Evolutionary conservation across 306 rosid genomes (phyloP).

Genomic region (Lagenaria siceraria): DNA sequence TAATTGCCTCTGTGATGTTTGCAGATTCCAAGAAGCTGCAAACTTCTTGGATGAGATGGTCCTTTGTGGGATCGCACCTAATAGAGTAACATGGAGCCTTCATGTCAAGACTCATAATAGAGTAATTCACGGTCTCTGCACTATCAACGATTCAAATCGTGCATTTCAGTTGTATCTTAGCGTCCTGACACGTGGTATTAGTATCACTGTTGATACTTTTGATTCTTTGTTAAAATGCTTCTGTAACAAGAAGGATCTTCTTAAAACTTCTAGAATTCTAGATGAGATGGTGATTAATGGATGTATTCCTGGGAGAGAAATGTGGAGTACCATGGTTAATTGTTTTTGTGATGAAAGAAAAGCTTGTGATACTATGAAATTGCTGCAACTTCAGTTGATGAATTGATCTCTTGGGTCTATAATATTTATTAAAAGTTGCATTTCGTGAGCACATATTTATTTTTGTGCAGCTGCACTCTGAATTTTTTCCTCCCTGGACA

Average conservation of each 20-base stretch:
- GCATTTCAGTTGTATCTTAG: conserved; percentile 77
- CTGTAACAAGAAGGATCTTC: conserved; percentile 52
- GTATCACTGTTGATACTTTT: conserved; percentile 37
- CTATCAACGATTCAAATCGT: conserved; percentile 24
- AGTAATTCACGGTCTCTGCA: conserved; percentile 65
- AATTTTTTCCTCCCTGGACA: not conserved
- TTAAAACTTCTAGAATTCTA: conserved; percentile 55
- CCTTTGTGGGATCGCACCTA: conserved; percentile 51
- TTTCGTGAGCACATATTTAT: not conserved
- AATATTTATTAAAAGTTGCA: not conserved
- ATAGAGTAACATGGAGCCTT: conserved; percentile 61
- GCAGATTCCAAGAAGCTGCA: conserved; percentile 66
- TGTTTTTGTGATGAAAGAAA: conserved; percentile 61
- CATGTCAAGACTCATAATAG: conserved; percentile 58
- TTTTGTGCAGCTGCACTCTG: not conserved
- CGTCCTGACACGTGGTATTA: conserved; percentile 61
- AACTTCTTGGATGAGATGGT: conserved; percentile 88
- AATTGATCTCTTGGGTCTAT: conserved; percentile 4
- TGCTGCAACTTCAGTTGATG: conserved; percentile 39
- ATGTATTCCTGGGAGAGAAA: conserved; percentile 50
- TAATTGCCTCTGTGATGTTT: conserved; percentile 40
- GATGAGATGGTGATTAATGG: conserved; percentile 77
- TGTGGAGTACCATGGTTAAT: conserved; percentile 47
- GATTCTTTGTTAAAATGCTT: conserved; percentile 37
- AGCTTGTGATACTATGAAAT: conserved; percentile 51